These are phyloP conservation scores for Boletus vermiculosoides DNA, from an alignment of 768 basidiomycete genomes.

Conservation along the genomic window DNA sequence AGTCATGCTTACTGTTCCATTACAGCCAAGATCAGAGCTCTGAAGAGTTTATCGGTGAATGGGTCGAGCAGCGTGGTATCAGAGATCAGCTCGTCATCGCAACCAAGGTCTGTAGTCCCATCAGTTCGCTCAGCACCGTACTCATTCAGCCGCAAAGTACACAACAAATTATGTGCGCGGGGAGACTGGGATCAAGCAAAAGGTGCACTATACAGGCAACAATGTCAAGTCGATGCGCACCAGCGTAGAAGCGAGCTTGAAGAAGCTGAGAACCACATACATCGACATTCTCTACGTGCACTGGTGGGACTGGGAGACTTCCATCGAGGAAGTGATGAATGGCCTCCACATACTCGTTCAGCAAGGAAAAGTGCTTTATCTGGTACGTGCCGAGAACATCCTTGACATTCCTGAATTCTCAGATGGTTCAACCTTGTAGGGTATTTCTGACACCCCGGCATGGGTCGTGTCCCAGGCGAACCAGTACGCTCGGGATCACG, in stretches of 20 bases:
- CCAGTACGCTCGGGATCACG: too few relatives aligned
- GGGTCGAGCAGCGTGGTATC: background rate
- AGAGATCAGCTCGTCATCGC: background rate
- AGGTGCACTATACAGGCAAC: constrained; percentile 38
- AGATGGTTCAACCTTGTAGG: too few relatives aligned
- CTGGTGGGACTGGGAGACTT: constrained; percentile 47
- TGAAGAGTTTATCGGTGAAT: background rate
- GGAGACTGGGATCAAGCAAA: background rate
- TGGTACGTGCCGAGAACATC: constrained; percentile 18
- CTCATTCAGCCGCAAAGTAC: too few relatives aligned
- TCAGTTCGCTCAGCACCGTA: too few relatives aligned
- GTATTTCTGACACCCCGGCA: too few relatives aligned
- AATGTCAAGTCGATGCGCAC: constrained; percentile 33
- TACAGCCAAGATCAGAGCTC: background rate
- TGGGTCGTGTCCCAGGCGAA: too few relatives aligned
- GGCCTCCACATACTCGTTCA: constrained; percentile 32
- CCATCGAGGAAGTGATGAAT: constrained; percentile 47
- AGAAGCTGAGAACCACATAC: constrained; percentile 55
- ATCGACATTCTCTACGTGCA: constrained; percentile 58
- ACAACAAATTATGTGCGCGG: background rate
- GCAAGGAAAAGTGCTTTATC: constrained; percentile 45
- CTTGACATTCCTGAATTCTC: too few relatives aligned
- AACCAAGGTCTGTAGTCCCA: background rate
- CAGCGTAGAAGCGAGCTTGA: constrained; percentile 35
- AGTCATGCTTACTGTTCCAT: background rate